A percentile compares a stretch with the other conserved stretches of the same genome.
phyloP scores from a whole-genome alignment of 2,329 filamentous ascomycete genomes.

The Trichoderma breve region DNA sequence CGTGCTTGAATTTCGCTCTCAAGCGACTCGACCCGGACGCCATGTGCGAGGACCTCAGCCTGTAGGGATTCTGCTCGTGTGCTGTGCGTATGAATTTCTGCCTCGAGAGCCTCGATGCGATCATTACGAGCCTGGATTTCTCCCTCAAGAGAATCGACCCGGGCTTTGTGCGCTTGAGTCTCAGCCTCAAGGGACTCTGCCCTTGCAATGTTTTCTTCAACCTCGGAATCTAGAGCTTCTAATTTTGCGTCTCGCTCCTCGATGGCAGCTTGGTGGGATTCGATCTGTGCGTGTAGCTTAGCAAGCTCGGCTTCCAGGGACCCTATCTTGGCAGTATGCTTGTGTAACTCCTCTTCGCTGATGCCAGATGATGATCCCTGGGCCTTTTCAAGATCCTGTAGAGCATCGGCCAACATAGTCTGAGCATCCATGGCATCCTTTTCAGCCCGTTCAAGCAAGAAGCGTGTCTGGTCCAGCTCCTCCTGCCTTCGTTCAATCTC shows the following conservation, averaged over 20 bases:
- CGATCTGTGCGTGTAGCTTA: slow-evolving; percentile 40
- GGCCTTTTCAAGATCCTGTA: slow-evolving; percentile 42
- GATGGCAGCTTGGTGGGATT: slow-evolving; percentile 37
- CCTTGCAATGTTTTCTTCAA: slow-evolving; percentile 26
- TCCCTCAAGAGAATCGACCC: slow-evolving; percentile 24
- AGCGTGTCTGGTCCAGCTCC: slow-evolving; percentile 49
- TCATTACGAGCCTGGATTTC: slow-evolving; percentile 37
- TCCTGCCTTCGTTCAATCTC: slow-evolving; percentile 59
- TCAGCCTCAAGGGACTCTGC: slow-evolving; percentile 25
- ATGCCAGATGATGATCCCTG: slow-evolving; percentile 28
- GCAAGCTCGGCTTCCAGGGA: slow-evolving; percentile 28
- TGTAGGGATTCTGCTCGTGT: slow-evolving; percentile 45
- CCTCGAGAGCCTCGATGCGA: slow-evolving; percentile 36
- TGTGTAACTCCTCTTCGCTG: slow-evolving; percentile 29
- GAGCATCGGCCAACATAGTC: slow-evolving; percentile 41
- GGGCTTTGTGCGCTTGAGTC: slow-evolving; percentile 26
- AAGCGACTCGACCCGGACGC: slow-evolving; percentile 24
- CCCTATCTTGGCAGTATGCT: slow-evolving; percentile 23
- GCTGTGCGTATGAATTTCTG: slow-evolving; percentile 45
- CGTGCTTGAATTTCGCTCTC: slow-evolving; percentile 32
- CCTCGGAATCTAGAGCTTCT: slow-evolving; percentile 40
- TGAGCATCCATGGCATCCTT: slow-evolving; percentile 42
- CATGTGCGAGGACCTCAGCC: slow-evolving; percentile 29
- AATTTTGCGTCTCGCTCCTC: slow-evolving; percentile 46
- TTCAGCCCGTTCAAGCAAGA: slow-evolving; percentile 38